Conservation (phyloP, 164 flowering plant genomes). For the Nelumbo lutea region DNA sequence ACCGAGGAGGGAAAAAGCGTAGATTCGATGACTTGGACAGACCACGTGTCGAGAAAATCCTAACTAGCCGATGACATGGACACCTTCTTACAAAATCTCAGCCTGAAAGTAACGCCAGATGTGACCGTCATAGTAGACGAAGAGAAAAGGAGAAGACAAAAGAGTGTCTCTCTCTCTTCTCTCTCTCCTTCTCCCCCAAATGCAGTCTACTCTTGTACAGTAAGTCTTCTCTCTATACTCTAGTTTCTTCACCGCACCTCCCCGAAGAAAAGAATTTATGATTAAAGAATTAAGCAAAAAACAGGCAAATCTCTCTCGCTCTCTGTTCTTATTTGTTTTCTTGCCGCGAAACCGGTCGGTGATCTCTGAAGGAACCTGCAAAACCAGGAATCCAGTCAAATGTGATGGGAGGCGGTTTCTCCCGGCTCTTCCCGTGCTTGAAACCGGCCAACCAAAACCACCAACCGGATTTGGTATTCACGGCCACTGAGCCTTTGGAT, state of each 20-base stretch:
- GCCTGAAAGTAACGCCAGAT: slow-evolving; percentile 3
- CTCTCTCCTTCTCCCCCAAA: slow-evolving; percentile 9
- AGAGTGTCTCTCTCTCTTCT: background rate
- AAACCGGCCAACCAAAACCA: slow-evolving; percentile 13
- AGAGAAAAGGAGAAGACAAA: background rate
- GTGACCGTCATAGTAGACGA: slow-evolving; percentile 15
- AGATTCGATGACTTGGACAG: background rate
- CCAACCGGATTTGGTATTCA: slow-evolving; percentile 37
- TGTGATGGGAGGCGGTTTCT: slow-evolving; percentile 37
- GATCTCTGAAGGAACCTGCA: slow-evolving; percentile 8
- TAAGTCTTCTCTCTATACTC: background rate
- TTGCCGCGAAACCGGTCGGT: slow-evolving; percentile 16
- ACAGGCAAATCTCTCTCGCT: background rate
- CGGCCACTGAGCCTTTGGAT: slow-evolving; percentile 56
- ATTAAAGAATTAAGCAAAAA: background rate
- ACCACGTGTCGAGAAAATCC: background rate
- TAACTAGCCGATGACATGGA: slow-evolving; percentile 15
- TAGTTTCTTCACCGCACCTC: background rate
- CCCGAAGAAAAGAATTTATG: background rate
- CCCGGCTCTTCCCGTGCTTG: slow-evolving; percentile 22
- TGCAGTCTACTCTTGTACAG: background rate
- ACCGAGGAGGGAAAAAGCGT: background rate
- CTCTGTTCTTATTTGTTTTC: slow-evolving; percentile 1
- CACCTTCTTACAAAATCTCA: background rate
- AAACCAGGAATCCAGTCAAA: slow-evolving; percentile 10